A percentile compares a stretch with the other conserved stretches of the same genome.
These are phyloP conservation scores for Exidia glandulosa DNA, from an alignment of 768 basidiomycete species.

Conservation along the genomic window DNA sequence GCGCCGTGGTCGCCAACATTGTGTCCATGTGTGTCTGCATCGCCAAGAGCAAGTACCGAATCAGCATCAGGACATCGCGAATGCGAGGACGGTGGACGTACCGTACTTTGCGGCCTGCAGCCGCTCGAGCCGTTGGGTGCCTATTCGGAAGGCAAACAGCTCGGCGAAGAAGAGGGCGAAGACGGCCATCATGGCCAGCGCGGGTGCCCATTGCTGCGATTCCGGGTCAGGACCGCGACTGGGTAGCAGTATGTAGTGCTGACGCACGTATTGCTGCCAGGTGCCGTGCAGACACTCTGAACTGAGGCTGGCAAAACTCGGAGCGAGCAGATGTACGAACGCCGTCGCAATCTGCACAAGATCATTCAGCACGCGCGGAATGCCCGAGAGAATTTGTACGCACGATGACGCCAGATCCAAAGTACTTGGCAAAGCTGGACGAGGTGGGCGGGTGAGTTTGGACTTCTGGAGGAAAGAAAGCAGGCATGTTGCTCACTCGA, in stretches of 20 bases:
- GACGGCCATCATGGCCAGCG: constrained; percentile 68
- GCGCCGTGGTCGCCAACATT: constrained; percentile 27
- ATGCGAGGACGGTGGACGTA: background rate
- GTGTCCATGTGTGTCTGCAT: constrained; percentile 61
- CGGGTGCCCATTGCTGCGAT: constrained; percentile 70
- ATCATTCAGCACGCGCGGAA: background rate
- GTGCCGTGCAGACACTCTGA: constrained; percentile 56
- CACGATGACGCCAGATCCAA: constrained; percentile 84
- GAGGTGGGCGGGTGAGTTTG: background rate
- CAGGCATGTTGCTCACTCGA: constrained; percentile 43
- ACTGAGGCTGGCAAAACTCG: constrained; percentile 60
- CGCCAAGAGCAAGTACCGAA: background rate
- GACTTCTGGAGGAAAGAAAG: background rate
- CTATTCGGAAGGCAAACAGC: constrained; percentile 79
- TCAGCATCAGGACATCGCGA: background rate
- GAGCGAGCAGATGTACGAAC: constrained; percentile 72
- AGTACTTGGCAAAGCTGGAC: constrained; percentile 72
- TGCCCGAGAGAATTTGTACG: constrained; percentile 17
- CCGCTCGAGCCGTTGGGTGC: constrained; percentile 51
- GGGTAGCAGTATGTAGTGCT: background rate
- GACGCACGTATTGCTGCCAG: constrained; percentile 69
- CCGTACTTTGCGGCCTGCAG: background rate
- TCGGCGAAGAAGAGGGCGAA: constrained; percentile 80
- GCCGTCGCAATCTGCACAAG: constrained; percentile 69
- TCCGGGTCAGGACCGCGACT: background rate